Evolutionary conservation across 2,329 filamentous ascomycete genomes (phyloP).

Genomic region (Teratosphaeria zuluensis): DNA sequence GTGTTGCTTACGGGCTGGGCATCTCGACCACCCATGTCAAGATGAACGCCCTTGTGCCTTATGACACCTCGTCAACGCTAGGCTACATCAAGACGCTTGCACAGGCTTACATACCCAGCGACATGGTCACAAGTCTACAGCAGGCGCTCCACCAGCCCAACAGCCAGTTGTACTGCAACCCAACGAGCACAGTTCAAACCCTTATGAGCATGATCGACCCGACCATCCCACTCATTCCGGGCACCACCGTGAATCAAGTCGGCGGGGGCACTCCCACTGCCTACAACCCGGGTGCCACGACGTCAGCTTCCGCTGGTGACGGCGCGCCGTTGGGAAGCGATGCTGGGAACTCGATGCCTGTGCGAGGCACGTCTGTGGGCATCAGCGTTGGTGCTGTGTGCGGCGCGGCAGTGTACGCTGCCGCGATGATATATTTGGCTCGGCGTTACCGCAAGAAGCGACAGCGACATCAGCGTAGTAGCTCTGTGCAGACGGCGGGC

Average conservation of each 20-base stretch:
- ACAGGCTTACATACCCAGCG: constrained; percentile 37
- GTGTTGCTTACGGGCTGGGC: constrained; percentile 56
- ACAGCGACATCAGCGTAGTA: constrained; percentile 56
- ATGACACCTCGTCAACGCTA: constrained; percentile 58
- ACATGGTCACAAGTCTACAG: constrained; percentile 47
- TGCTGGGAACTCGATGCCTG: constrained; percentile 43
- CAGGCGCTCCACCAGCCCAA: constrained; percentile 61
- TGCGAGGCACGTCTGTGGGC: constrained; percentile 54
- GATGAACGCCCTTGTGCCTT: constrained; percentile 65
- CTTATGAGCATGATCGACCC: constrained; percentile 77
- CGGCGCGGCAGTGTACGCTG: constrained; percentile 78
- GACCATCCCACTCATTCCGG: constrained; percentile 59
- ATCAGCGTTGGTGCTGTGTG: constrained; percentile 70
- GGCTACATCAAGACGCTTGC: constrained; percentile 77
- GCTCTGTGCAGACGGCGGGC: constrained; percentile 60
- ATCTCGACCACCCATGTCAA: constrained; percentile 42
- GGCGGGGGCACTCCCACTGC: constrained; percentile 27
- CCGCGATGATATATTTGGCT: constrained; percentile 88
- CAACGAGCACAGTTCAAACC: constrained; percentile 54
- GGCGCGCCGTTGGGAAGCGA: constrained; percentile 43
- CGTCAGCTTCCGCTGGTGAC: constrained; percentile 28
- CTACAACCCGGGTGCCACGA: constrained; percentile 29
- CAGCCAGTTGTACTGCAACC: constrained; percentile 66
- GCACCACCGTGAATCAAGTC: constrained; percentile 29
- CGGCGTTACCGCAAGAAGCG: constrained; percentile 80